phyloP scores from a whole-genome alignment of 2,329 filamentous ascomycete species.

The Ascochyta koolunga region DNA sequence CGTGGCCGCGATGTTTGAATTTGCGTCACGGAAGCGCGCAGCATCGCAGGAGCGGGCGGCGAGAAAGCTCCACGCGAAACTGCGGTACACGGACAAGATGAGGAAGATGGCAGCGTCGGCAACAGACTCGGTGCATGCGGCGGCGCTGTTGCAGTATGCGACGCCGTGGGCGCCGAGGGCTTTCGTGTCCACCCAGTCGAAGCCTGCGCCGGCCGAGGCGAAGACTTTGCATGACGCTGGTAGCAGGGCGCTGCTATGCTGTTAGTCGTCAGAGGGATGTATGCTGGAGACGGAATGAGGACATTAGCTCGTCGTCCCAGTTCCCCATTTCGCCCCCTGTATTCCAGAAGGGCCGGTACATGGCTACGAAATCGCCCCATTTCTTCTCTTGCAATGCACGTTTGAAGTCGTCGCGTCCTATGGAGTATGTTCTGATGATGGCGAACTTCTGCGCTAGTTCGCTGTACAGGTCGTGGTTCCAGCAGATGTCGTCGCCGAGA shows the following conservation, averaged over 20 bases:
- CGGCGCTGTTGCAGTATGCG: constrained; percentile 74
- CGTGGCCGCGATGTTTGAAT: constrained; percentile 63
- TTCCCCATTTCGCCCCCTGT: constrained; percentile 70
- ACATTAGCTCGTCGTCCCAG: constrained; percentile 65
- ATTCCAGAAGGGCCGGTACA: constrained; percentile 67
- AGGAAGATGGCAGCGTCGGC: constrained; percentile 74
- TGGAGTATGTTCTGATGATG: constrained; percentile 49
- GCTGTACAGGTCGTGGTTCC: constrained; percentile 53
- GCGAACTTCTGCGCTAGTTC: constrained; percentile 46
- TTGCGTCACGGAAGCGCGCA: constrained; percentile 62
- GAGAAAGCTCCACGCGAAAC: constrained; percentile 67
- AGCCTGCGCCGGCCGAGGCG: constrained; percentile 66
- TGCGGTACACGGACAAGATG: constrained; percentile 72
- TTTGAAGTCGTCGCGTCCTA: constrained; percentile 50
- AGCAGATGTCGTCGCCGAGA: constrained; percentile 53
- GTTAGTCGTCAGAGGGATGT: background rate
- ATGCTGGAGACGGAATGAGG: background rate
- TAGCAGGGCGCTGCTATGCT: constrained; percentile 40
- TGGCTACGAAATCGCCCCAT: constrained; percentile 54
- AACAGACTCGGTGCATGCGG: constrained; percentile 73
- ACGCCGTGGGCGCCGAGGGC: constrained; percentile 67
- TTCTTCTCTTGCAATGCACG: constrained; percentile 44
- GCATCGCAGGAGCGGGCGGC: constrained; percentile 59
- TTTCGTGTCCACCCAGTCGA: constrained; percentile 68
- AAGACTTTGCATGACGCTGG: constrained; percentile 62